phyloP scores from a whole-genome alignment of 495 filamentous ascomycete species.

The Xylaria scruposa region DNA sequence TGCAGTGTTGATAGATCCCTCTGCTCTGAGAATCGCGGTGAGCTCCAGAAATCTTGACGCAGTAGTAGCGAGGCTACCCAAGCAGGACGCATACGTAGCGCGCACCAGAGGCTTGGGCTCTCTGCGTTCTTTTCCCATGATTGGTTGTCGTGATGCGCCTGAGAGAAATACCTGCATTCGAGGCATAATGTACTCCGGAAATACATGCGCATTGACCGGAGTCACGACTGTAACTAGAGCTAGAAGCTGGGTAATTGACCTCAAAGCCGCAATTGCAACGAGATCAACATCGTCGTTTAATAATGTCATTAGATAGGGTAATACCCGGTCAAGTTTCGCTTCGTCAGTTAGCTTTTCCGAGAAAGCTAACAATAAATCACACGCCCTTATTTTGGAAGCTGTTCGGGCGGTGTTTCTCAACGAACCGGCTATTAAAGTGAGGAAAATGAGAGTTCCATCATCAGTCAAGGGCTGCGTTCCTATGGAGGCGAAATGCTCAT shows the following conservation, averaged over 20 bases:
- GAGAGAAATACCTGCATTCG: constrained; percentile 75
- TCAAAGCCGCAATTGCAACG: constrained; percentile 83
- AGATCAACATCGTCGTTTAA: constrained; percentile 81
- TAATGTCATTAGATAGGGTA: constrained; percentile 85
- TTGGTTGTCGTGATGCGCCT: constrained; percentile 48
- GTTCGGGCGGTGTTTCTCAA: constrained; percentile 87
- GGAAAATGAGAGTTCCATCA: constrained; percentile 91
- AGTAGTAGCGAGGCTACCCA: constrained; percentile 90
- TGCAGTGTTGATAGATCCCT: constrained; percentile 77
- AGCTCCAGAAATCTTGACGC: constrained; percentile 86
- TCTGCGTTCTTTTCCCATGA: constrained; percentile 51
- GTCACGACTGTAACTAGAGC: constrained; percentile 87
- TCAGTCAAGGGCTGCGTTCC: constrained; percentile 61
- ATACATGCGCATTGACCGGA: constrained; percentile 93
- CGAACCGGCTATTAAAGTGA: constrained; percentile 85
- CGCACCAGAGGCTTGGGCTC: constrained; percentile 74
- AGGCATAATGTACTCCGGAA: constrained; percentile 92
- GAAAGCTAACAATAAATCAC: constrained; percentile 92
- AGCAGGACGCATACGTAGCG: constrained; percentile 88
- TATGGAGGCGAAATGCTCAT: constrained; percentile 66
- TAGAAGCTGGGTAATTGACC: constrained; percentile 85
- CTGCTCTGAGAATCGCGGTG: constrained; percentile 84
- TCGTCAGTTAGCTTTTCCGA: constrained; percentile 92
- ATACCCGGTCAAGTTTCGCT: constrained; percentile 91
- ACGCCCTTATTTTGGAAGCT: constrained; percentile 85